phyloP scores from a whole-genome alignment of 2,329 filamentous ascomycete species.

The Ceratocystis cacaofunesta region DNA sequence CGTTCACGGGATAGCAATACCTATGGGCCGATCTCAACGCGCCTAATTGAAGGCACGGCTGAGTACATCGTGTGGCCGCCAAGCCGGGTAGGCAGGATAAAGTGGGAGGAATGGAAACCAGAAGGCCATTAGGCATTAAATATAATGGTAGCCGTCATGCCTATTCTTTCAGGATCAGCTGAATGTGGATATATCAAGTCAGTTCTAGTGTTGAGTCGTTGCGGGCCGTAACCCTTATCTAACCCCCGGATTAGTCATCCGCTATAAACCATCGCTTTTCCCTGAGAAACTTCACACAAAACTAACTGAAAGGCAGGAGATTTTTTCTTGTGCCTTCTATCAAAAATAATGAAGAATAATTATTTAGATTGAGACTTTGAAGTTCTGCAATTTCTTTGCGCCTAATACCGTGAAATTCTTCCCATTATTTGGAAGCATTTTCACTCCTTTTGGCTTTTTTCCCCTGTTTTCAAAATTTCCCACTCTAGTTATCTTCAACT shows the following conservation, averaged over 20 bases:
- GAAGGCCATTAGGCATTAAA: background rate
- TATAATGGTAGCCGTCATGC: background rate
- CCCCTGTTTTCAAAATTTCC: background rate
- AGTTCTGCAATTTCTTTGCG: too few relatives aligned
- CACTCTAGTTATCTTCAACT: background rate
- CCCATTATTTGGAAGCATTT: too few relatives aligned
- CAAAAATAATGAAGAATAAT: too few relatives aligned
- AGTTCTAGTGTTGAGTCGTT: background rate
- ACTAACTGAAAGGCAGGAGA: background rate
- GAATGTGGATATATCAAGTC: background rate
- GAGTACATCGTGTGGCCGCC: conserved; percentile 58
- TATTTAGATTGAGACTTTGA: too few relatives aligned
- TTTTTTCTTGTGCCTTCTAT: background rate
- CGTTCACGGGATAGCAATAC: conserved; percentile 61
- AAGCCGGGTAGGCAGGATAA: conserved; percentile 39
- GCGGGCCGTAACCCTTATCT: background rate
- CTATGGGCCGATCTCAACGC: conserved; percentile 70
- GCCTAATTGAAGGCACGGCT: conserved; percentile 60
- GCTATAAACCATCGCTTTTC: background rate
- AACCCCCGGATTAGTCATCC: background rate
- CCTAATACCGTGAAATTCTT: too few relatives aligned
- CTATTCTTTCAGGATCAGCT: background rate
- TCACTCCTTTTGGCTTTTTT: background rate
- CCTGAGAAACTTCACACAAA: background rate
- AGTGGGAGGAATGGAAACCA: conserved; percentile 3